These are phyloP conservation scores for Talaromyces verruculosus DNA, from an alignment of 2,329 filamentous ascomycete genomes.

Conservation along the genomic window DNA sequence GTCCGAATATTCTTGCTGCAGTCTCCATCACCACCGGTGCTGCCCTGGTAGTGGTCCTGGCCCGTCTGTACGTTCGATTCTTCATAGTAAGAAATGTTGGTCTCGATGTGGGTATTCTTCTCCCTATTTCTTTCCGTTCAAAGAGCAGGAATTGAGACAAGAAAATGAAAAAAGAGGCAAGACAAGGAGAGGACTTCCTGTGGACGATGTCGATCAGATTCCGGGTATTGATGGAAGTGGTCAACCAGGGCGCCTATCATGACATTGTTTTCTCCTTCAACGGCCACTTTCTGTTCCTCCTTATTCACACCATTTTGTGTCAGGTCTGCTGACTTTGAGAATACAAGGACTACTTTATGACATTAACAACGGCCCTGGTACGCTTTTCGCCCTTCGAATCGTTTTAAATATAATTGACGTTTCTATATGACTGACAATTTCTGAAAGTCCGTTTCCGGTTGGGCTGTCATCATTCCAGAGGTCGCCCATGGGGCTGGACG, in stretches of 20 bases:
- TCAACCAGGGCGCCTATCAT: not conserved
- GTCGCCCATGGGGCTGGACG: conserved; percentile 49
- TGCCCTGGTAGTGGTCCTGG: conserved; percentile 20
- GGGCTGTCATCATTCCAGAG: conserved; percentile 43
- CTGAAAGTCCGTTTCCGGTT: conserved; percentile 37
- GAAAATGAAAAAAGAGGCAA: not conserved
- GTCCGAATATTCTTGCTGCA: conserved; percentile 1
- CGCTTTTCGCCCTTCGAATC: not conserved
- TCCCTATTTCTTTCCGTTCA: not conserved
- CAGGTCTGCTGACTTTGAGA: not conserved
- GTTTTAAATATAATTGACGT: not conserved
- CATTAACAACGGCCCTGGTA: not conserved
- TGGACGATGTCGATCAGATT: not conserved
- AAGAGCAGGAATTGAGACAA: not conserved
- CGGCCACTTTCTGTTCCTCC: not conserved
- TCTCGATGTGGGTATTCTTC: conserved; percentile 23
- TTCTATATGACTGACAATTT: not conserved
- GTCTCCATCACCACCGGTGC: not conserved
- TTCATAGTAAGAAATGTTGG: conserved; percentile 27
- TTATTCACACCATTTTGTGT: not conserved
- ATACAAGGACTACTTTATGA: not conserved
- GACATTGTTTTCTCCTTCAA: not conserved
- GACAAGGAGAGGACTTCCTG: not conserved
- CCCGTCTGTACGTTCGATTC: conserved; percentile 28
- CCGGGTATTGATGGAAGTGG: not conserved